Percentiles rank a stretch among this genome's conserved stretches.
These are phyloP conservation scores for Mitragyna speciosa DNA, from an alignment of 257 asterid genomes.

Conservation along the genomic window DNA sequence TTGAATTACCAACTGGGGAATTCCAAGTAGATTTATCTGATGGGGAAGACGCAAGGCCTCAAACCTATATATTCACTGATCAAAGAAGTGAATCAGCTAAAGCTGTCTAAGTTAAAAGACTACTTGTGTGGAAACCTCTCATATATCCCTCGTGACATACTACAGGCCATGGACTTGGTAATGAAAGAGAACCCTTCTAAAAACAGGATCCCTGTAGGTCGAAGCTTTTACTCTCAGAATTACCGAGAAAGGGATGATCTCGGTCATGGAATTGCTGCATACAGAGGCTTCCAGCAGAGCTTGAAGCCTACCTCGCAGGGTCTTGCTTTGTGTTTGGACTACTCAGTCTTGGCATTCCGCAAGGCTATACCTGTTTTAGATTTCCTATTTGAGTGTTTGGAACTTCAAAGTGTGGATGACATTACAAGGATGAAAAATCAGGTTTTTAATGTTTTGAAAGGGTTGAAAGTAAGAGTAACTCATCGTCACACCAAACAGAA, in stretches of 20 bases:
- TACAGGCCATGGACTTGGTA: constrained; percentile 69
- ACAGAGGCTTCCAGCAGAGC: constrained; percentile 59
- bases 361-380: constrained; percentile 52
- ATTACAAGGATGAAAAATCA: not conserved
- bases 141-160: constrained; percentile 50
- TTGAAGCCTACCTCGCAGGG: constrained; percentile 63
- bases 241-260: constrained; percentile 32
- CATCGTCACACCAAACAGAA: constrained; percentile 61
- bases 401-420: constrained; percentile 26
- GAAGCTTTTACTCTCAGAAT: constrained; percentile 41
- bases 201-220: constrained; percentile 38
- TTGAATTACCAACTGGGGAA: constrained; percentile 40
- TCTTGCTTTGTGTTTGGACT: no score
- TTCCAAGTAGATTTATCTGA: constrained; percentile 39
- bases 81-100: constrained; percentile 43
- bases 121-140: constrained; percentile 43
- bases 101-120: constrained; percentile 46
- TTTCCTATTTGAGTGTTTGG: constrained; percentile 36
- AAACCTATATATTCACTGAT: constrained; percentile 37
- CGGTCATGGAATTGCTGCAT: constrained; percentile 47
- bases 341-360: constrained; percentile 48
- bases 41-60: constrained; percentile 38
- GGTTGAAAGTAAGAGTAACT: constrained; percentile 61
- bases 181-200: constrained; percentile 69
- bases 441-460: constrained; percentile 35